These are phyloP conservation scores for Nadsonia fulvescens DNA, from an alignment of 805 yeast genomes.

Conservation along the genomic window DNA sequence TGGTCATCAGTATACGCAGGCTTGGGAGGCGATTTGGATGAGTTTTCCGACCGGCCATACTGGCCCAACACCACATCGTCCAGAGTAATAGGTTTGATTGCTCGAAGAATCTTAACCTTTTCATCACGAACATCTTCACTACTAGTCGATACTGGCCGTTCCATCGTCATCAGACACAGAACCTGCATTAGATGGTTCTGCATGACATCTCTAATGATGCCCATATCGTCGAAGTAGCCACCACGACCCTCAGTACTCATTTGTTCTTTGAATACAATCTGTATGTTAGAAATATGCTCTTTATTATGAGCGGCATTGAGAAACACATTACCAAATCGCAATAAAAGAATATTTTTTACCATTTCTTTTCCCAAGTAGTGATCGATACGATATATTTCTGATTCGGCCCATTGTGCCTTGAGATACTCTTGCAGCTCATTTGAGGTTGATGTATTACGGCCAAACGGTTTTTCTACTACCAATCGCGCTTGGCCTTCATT, in stretches of 20 bases:
- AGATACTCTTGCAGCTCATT: constrained; percentile 58
- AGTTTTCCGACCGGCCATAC: constrained; percentile 70
- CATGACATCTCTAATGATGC: constrained; percentile 94
- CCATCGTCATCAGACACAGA: constrained; percentile 83
- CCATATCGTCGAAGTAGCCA: constrained; percentile 89
- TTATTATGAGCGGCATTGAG: constrained; percentile 80
- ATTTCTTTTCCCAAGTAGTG: constrained; percentile 95
- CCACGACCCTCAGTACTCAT: constrained; percentile 99
- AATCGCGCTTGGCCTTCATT: constrained; percentile 53
- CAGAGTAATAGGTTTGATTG: constrained; percentile 48
- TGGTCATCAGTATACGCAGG: constrained; percentile 88
- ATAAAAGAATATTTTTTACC: constrained; percentile 81
- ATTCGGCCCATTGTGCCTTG: constrained; percentile 78
- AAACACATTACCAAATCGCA: constrained; percentile 83
- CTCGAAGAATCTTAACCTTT: constrained; percentile 80
- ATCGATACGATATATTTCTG: constrained; percentile 86
- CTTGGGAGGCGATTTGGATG: too few relatives aligned
- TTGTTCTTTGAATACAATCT: constrained; percentile 90
- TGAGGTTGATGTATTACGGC: constrained; percentile 70
- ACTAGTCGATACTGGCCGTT: constrained; percentile 77
- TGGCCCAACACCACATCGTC: constrained; percentile 72
- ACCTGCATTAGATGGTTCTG: constrained; percentile 94
- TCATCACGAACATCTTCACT: constrained; percentile 93
- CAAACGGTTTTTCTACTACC: constrained; percentile 94
- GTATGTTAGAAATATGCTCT: constrained; percentile 59